A percentile compares a stretch with the other conserved stretches of the same genome.
Evolutionary conservation across 2,329 filamentous ascomycete species (phyloP).

Genomic region (Claviceps lovelessii): DNA sequence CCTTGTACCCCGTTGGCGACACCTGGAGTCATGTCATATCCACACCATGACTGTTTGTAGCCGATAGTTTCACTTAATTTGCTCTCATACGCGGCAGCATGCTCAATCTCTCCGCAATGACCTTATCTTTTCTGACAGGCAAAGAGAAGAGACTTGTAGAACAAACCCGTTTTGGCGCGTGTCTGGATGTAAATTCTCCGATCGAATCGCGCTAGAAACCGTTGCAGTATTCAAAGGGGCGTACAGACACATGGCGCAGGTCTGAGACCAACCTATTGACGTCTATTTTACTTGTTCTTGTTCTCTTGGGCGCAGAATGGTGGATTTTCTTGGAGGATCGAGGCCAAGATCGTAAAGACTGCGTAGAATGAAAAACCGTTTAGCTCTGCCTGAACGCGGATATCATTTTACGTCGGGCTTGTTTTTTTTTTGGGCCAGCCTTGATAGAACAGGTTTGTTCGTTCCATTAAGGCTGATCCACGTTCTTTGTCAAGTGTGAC

Average conservation of each 20-base stretch:
- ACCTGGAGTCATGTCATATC: conserved; percentile 1
- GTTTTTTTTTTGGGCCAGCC: not conserved
- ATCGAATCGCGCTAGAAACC: conserved; percentile 6
- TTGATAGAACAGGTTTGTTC: not conserved
- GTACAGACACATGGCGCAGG: conserved; percentile 5
- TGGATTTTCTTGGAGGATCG: not conserved
- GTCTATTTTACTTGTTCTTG: no score
- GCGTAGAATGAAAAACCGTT: not conserved
- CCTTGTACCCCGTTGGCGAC: not conserved
- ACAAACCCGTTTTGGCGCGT: not conserved
- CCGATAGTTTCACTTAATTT: not conserved
- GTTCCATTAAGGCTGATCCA: not conserved
- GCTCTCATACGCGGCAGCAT: not conserved
- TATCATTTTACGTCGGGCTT: not conserved
- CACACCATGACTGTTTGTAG: not conserved
- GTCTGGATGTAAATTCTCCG: conserved; percentile 3
- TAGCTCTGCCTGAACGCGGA: not conserved
- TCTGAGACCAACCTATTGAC: not conserved
- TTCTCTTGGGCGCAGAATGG: not conserved
- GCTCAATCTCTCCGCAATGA: not conserved
- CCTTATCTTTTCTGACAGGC: not conserved
- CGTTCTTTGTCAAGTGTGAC: not conserved
- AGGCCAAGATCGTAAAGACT: not conserved
- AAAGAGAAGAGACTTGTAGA: not conserved
- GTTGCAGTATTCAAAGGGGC: not conserved